Evolutionary conservation across 192 early-diverging fungal genomes (phyloP), one percentile per base, ranked within the genome.

Genomic region (Powellomyces hirtus): DNA sequence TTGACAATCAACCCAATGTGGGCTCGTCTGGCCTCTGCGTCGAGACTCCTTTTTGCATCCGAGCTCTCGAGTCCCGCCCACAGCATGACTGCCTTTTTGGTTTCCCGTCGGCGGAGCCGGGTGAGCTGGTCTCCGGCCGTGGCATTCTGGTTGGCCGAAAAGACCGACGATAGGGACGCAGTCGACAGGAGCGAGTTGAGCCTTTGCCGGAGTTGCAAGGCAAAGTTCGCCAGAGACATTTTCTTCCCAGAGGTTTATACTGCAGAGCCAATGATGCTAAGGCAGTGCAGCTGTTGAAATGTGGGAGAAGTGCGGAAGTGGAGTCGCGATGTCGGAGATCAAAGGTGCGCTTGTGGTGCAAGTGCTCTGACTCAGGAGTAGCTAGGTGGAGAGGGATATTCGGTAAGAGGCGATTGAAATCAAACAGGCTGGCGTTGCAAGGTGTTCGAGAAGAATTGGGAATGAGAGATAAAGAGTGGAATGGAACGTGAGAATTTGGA

Each of bases 1-100:
- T 64, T 64, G 1, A 37, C n/a, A 76, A 72, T 33, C 24, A 46
- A 34, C 26, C 62, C 61, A n/a, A 72, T 34, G 38, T 72, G 69
- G 2, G 61, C 60, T 29, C 51, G 42, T 4, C 52, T 27, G 27
- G 14, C 42, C 8, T 26, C 42, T 14, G 5, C 53, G 29, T 18
- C 31, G 2, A 24, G 13, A 8, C 13, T 8, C 13, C 13, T 24
- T n/a, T 22, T 26, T 4, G 22, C 16, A 30, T 5, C 27, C 31
- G 22, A 16, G 22, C 16, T 49, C n/a, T 49, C 46, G 7, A 69
- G n/a, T 27, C 49, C 31, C 6, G 59, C 59, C 67, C 67, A 69
- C 13, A 61, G 26, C 11, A 61, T 8, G 10, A 37, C 4, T 6
- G 57, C 67, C 29, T 38, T 40, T 50, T 69, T 69, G 20, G 13